Evolutionary conservation across 495 filamentous ascomycete genomes (phyloP).

Genomic region (Xylaria palmicola): DNA sequence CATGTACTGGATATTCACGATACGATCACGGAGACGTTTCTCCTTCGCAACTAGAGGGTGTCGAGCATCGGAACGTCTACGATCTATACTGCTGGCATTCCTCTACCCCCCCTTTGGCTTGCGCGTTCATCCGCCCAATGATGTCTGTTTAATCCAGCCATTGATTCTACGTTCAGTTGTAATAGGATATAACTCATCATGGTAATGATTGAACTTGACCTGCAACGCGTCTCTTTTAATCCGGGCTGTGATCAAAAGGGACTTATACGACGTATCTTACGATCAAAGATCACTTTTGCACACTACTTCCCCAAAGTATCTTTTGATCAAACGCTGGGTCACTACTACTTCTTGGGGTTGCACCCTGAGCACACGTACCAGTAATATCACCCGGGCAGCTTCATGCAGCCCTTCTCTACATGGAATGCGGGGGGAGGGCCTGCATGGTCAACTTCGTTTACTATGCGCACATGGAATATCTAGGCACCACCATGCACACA

Average conservation of each 20-base stretch:
- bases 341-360: background rate
- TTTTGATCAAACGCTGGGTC: conserved; percentile 12
- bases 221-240: background rate
- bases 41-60: background rate
- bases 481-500: no score
- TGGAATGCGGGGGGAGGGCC: background rate
- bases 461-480: no score
- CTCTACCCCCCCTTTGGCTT: background rate
- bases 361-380: background rate
- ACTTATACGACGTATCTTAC: conserved; percentile 14
- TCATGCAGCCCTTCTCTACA: background rate
- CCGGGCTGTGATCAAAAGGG: conserved; percentile 9
- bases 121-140: conserved; percentile 1
- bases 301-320: background rate
- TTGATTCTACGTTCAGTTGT: background rate
- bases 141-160: background rate
- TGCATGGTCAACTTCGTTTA: no score
- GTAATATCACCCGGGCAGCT: background rate
- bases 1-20: background rate
- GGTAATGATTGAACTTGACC: background rate
- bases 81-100: background rate
- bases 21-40: background rate
- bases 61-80: conserved; percentile 1
- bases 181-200: background rate
- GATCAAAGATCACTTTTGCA: background rate